Percentiles rank a stretch among this genome's conserved stretches.
These are phyloP conservation scores for Trichophyton rubrum DNA, from an alignment of 2,329 filamentous ascomycete genomes.

Conservation along the genomic window DNA sequence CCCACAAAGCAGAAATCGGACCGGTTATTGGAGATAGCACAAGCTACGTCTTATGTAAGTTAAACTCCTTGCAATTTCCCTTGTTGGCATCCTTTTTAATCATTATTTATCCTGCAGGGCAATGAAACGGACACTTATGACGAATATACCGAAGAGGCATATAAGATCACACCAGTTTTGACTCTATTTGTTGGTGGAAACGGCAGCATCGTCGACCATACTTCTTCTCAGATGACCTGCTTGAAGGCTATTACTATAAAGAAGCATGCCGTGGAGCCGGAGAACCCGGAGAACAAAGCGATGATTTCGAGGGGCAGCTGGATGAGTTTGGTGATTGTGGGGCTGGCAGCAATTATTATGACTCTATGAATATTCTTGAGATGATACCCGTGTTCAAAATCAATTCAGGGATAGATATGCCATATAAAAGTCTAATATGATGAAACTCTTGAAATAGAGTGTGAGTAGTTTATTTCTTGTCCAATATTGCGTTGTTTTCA, in stretches of 20 bases:
- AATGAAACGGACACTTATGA: conserved; percentile 3
- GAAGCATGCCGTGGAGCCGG: neutral
- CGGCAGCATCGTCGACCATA: conserved; percentile 8
- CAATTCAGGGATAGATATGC: no score
- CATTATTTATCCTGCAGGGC: neutral
- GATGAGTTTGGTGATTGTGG: neutral
- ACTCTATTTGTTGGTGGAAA: conserved; percentile 10
- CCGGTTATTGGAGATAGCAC: neutral
- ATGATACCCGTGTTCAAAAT: neutral
- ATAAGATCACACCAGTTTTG: conserved; percentile 12
- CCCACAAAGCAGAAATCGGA: neutral
- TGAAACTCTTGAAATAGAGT: no score
- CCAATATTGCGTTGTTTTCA: no score
- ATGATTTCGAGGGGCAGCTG: neutral
- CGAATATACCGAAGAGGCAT: conserved; percentile 8
- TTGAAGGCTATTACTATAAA: conserved; percentile 11
- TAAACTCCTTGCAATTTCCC: no score
- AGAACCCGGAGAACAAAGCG: neutral
- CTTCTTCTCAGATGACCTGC: conserved; percentile 14
- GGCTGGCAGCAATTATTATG: neutral
- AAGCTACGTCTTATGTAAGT: neutral
- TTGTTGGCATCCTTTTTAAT: neutral
- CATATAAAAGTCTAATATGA: no score
- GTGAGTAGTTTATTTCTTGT: no score
- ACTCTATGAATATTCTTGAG: neutral